Conservation (phyloP, 1,284 basidiomycete genomes). For the Marasmius oreades region DNA sequence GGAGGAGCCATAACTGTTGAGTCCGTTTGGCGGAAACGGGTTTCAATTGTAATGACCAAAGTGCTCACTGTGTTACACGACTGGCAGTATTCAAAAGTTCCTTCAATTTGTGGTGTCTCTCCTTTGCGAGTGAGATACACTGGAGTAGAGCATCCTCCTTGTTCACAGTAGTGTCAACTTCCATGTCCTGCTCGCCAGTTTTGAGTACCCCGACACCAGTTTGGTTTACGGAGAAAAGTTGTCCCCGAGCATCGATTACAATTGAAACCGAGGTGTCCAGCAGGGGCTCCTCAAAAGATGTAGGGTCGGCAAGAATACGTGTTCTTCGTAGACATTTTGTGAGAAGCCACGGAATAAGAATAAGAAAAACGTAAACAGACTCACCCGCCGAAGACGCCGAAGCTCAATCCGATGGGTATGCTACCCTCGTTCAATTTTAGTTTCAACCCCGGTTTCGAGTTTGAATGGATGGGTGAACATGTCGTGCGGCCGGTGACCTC, state of each 20-base stretch:
- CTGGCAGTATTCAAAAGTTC: slow-evolving; percentile 17
- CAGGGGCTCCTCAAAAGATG: slow-evolving; percentile 87
- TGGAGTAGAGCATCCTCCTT: slow-evolving; percentile 34
- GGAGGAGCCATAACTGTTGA: no score
- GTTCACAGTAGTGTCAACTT: slow-evolving; percentile 20
- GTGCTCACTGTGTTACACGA: not conserved
- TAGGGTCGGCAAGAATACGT: slow-evolving; percentile 78
- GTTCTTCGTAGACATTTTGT: slow-evolving; percentile 35
- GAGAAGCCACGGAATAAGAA: not conserved
- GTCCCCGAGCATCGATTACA: slow-evolving; percentile 52
- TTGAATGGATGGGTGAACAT: slow-evolving; percentile 56
- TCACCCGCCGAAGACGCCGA: slow-evolving; percentile 82
- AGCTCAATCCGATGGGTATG: slow-evolving; percentile 61
- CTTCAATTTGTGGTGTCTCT: slow-evolving; percentile 31
- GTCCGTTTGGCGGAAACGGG: no score
- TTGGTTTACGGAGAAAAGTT: slow-evolving; percentile 57
- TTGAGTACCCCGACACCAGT: slow-evolving; percentile 39
- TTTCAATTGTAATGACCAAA: no score
- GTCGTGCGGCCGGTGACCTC: slow-evolving; percentile 63
- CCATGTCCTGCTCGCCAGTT: slow-evolving; percentile 13
- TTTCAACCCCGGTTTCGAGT: slow-evolving; percentile 42
- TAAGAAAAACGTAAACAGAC: slow-evolving; percentile 26
- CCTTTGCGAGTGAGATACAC: slow-evolving; percentile 47
- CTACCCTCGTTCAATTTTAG: slow-evolving; percentile 6
- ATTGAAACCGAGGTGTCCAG: slow-evolving; percentile 70